Base-by-base conservation (phyloP, 2,329 filamentous ascomycete genomes). In the Penicillium brevicompactum region DNA sequence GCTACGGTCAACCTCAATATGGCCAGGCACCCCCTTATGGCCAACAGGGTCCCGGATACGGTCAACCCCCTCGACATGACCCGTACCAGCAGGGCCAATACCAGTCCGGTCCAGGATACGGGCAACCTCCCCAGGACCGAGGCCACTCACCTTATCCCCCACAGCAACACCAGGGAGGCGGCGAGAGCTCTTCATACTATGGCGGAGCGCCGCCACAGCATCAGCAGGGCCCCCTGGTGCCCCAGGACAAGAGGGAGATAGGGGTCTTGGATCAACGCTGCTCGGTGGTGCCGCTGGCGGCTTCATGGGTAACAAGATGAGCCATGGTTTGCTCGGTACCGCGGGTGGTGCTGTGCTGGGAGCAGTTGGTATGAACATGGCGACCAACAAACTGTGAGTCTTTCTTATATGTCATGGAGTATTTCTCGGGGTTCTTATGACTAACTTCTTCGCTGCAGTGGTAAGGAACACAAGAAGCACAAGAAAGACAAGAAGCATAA, bases 131-230 rank as follows among this genome's bases (percentile, higher is more conserved):
- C 1, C 60, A 67, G 27, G 66, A 66, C 21, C 64, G 63, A 21
- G 65, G 63, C 32, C 67, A 69, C 41, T 63, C 68, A 5, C 61
- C 65, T 5, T 68, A 69, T 47, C 67, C 65, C 16, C 65, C 65
- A 22, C 55, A 61, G n/a, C 58, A 64, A 37, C 65, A 66, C 37
- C 67, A 68, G 45, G 70, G 70, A 40, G 66, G 56, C 5, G 70
- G 70, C 43, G 66, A 64, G 51, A 73, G 55, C 46, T 63, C 68
- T 31, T 64, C 65, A 2, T 75, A 74, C 55, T 75, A 74, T 45
- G 64, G 63, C 2, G 53, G 45, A 8, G 53, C 53, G 24, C 59
- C 58, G 2, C 43, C 61, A 18, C 59, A 60, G 31, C 56, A 62
- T 16, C 67, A 68, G 42, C 55, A 59, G 38, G 65, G 59, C 46